Percentiles rank a stretch among this genome's conserved stretches.
These are phyloP conservation scores for Hyphopichia khmerensis DNA, from an alignment of 1,139 yeast species.

Conservation along the genomic window DNA sequence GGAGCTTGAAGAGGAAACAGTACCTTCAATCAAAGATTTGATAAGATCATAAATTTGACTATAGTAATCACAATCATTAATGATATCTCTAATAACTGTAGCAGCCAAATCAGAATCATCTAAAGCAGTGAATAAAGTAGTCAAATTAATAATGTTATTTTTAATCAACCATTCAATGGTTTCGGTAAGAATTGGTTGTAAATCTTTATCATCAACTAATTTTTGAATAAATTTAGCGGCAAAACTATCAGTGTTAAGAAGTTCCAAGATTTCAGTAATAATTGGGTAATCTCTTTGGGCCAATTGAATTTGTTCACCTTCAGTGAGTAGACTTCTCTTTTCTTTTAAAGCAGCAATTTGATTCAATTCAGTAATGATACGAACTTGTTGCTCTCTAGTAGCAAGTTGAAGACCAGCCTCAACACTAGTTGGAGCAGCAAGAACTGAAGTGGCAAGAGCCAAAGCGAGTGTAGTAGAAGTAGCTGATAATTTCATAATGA, in stretches of 20 bases:
- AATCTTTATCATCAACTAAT: conserved; percentile 31
- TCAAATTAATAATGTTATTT: conserved; percentile 33
- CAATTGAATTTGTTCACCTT: conserved; percentile 17
- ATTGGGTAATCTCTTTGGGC: conserved; percentile 40
- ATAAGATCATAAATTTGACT: conserved; percentile 41
- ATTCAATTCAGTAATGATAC: conserved; percentile 29
- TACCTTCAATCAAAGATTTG: conserved; percentile 20
- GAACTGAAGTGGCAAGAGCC: conserved; percentile 29
- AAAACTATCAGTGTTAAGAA: conserved; percentile 37
- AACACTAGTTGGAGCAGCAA: conserved; percentile 35
- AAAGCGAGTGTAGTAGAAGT: conserved; percentile 32
- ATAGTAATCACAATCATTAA: conserved; percentile 42
- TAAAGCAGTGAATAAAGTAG: conserved; percentile 41
- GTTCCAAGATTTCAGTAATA: conserved; percentile 43
- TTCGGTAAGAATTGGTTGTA: conserved; percentile 28
- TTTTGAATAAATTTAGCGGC: conserved; percentile 38
- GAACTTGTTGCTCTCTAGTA: conserved; percentile 31
- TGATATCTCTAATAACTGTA: conserved; percentile 35
- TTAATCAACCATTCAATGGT: conserved; percentile 32
- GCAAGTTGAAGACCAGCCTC: conserved; percentile 19
- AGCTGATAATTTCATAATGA: conserved; percentile 29
- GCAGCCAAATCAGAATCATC: conserved; percentile 47
- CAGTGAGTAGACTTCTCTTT: conserved; percentile 30
- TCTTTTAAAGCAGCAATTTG: conserved; percentile 18
- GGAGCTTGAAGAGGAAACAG: conserved; percentile 31